These are phyloP conservation scores for Juglanconis juglandina DNA, from an alignment of 2,329 filamentous ascomycete genomes.

Conservation along the genomic window DNA sequence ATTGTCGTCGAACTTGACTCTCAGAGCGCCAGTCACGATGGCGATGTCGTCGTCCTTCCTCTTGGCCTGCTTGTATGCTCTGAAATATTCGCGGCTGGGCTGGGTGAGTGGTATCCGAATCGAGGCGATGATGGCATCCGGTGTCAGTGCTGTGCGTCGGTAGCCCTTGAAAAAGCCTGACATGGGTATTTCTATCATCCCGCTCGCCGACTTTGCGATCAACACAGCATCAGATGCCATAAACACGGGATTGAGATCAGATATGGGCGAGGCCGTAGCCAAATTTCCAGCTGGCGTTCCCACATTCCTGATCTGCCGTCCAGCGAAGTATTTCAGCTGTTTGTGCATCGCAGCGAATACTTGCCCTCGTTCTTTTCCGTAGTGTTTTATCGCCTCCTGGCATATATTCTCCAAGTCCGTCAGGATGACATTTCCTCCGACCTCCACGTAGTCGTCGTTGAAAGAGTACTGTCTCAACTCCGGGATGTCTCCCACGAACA, in stretches of 20 bases:
- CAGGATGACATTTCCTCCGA: conserved; percentile 88
- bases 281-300: conserved; percentile 93
- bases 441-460: conserved; percentile 76
- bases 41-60: conserved; percentile 98
- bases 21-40: conserved; percentile 85
- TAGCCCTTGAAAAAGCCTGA: conserved; percentile 90
- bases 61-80: conserved; percentile 94
- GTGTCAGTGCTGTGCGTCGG: conserved; percentile 73
- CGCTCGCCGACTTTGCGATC: conserved; percentile 70
- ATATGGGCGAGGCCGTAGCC: conserved; percentile 92
- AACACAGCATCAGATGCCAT: conserved; percentile 81
- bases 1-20: conserved; percentile 66
- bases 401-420: conserved; percentile 89
- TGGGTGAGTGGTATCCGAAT: conserved; percentile 79
- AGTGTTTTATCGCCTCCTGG: conserved; percentile 72
- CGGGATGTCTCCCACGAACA: conserved; percentile 89
- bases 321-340: conserved; percentile 91
- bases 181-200: conserved; percentile 86
- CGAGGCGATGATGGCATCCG: conserved; percentile 79
- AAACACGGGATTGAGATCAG: conserved; percentile 91
- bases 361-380: conserved; percentile 68
- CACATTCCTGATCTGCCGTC: conserved; percentile 94
- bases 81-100: conserved; percentile 76
- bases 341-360: conserved; percentile 90
- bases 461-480: conserved; percentile 82